Percentiles rank a stretch among this genome's conserved stretches.
These are phyloP conservation scores for Euphorbia pulcherrima DNA, from an alignment of 345 rosid genomes.

Conservation along the genomic window DNA sequence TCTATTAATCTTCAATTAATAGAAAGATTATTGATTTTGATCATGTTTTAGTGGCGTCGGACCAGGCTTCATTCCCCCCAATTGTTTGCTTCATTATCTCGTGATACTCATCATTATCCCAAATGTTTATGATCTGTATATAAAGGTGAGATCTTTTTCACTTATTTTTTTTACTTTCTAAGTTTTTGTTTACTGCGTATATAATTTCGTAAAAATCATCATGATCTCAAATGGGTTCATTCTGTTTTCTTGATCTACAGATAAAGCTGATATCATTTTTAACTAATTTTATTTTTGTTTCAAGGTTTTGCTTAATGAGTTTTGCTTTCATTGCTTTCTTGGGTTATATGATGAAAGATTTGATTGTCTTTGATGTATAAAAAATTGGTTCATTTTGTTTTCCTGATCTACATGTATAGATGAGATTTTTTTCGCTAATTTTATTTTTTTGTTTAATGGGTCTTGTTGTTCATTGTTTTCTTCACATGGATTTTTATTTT, in stretches of 20 bases:
- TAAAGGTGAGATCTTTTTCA: neutral
- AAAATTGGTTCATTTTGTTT: neutral
- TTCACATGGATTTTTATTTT: constrained; percentile 9
- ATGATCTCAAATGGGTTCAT: neutral
- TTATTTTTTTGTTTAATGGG: neutral
- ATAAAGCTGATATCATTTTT: no score
- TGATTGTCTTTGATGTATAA: no score
- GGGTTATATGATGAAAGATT: no score
- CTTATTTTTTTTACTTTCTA: neutral
- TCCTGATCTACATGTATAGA: neutral
- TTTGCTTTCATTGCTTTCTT: neutral
- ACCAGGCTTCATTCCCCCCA: constrained; percentile 99
- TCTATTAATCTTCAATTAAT: constrained; percentile 4
- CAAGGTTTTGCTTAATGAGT: constrained; percentile 7
- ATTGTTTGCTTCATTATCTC: constrained; percentile 33
- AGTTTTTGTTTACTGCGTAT: neutral
- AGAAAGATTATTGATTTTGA: neutral
- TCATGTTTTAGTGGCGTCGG: constrained; percentile 56
- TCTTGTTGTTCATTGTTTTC: neutral
- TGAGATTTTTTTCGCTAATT: neutral
- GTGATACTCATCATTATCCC: neutral
- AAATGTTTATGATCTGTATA: neutral
- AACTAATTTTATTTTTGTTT: neutral
- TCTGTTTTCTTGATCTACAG: no score
- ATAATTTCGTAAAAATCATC: neutral